Evolutionary conservation across 306 rosid species (phyloP).

Genomic region (Gillenia trifoliata): DNA sequence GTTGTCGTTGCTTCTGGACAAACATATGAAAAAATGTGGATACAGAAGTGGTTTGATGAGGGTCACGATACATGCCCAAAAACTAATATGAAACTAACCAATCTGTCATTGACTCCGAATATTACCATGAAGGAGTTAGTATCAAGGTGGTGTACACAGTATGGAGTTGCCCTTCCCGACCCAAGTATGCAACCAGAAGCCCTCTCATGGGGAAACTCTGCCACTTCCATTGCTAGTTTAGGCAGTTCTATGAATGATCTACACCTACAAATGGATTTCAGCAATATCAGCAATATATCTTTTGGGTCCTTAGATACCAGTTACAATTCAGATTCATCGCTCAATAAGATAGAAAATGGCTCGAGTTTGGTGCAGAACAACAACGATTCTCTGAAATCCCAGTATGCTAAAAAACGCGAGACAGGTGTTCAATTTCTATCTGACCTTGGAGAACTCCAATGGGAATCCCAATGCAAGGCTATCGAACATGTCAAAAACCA

Average conservation of each 20-base stretch:
- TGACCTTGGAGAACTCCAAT: constrained; percentile 52
- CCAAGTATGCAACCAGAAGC: constrained; percentile 42
- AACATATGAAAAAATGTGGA: constrained; percentile 82
- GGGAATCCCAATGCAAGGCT: constrained; percentile 69
- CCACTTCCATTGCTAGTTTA: constrained; percentile 63
- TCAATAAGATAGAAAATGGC: constrained; percentile 24
- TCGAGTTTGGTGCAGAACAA: constrained; percentile 28
- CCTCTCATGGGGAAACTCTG: constrained; percentile 46
- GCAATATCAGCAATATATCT: constrained; percentile 54
- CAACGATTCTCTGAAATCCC: constrained; percentile 29
- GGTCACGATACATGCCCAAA: constrained; percentile 68
- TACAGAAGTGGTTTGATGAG: constrained; percentile 82
- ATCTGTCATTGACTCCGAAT: constrained; percentile 54
- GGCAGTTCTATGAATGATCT: constrained; percentile 67
- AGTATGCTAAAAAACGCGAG: constrained; percentile 28
- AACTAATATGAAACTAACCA: constrained; percentile 44
- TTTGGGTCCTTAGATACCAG: constrained; percentile 62
- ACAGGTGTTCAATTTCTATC: constrained; percentile 44
- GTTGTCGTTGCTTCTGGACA: constrained; percentile 77
- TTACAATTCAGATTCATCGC: constrained; percentile 46
- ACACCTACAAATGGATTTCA: constrained; percentile 56
- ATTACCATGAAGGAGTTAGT: constrained; percentile 54
- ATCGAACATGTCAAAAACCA: constrained; percentile 53
- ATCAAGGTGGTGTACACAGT: constrained; percentile 59
- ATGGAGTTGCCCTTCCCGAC: constrained; percentile 50